These are phyloP conservation scores for Coemansia asiatica DNA, from an alignment of 192 early-diverging fungal genomes.

Conservation along the genomic window DNA sequence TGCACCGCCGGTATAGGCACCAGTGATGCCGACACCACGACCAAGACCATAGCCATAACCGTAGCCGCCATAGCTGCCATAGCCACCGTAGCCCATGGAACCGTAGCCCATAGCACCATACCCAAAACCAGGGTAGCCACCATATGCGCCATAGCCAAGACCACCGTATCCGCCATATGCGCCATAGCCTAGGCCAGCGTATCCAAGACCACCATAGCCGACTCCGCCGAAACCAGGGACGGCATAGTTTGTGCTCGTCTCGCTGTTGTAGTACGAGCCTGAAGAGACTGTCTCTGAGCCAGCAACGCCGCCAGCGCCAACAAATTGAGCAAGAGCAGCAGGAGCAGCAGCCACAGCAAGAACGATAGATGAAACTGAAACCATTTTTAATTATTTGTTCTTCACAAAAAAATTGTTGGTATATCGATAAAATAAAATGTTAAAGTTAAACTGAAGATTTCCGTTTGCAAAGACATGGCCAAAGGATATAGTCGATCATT, in stretches of 20 bases:
- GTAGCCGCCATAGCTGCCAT: constrained; percentile 11
- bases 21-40: constrained; percentile 25
- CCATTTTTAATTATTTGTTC: too few relatives aligned
- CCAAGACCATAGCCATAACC: constrained; percentile 27
- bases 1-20: constrained; percentile 45
- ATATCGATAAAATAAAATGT: background rate
- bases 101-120: constrained; percentile 23
- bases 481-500: background rate
- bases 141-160: constrained; percentile 10
- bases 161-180: constrained; percentile 20
- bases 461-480: too few relatives aligned
- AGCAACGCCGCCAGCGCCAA: constrained; percentile 18
- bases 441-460: background rate
- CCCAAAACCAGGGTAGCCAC: constrained; percentile 4
- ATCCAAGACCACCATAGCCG: constrained; percentile 22
- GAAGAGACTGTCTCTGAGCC: constrained; percentile 42
- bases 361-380: constrained; percentile 28
- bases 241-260: constrained; percentile 16
- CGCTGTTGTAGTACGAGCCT: constrained; percentile 52
- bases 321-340: constrained; percentile 31
- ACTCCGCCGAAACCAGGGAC: constrained; percentile 16
- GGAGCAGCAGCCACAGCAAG: constrained; percentile 19
- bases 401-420: background rate
- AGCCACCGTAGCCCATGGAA: constrained; percentile 14
- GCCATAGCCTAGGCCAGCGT: constrained; percentile 12